A percentile compares a stretch with the other conserved stretches of the same genome.
Conservation (phyloP, 148 eudicot species). For the Fagopyrum tataricum region DNA sequence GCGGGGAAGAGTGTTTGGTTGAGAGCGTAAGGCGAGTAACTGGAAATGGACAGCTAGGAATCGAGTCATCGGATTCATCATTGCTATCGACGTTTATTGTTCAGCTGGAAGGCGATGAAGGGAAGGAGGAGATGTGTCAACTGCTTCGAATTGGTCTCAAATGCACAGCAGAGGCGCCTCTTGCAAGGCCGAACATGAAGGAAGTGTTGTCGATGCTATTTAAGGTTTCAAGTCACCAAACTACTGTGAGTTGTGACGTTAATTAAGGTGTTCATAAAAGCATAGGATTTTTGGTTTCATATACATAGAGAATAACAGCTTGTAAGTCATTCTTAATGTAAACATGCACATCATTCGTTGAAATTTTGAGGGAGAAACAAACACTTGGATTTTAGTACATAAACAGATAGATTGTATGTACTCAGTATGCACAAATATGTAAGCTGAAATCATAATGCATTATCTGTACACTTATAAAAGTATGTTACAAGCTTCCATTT, state of each 20-base stretch:
- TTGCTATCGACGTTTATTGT: slow-evolving; percentile 28
- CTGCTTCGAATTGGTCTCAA: slow-evolving; percentile 55
- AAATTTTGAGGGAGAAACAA: slow-evolving; percentile 1
- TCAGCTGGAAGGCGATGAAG: slow-evolving; percentile 41
- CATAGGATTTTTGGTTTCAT: neutral
- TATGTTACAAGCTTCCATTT: slow-evolving; percentile 7
- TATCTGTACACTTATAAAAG: neutral
- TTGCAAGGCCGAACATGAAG: slow-evolving; percentile 86
- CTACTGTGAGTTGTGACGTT: neutral
- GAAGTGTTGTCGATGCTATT: slow-evolving; percentile 70
- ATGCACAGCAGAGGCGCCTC: slow-evolving; percentile 73
- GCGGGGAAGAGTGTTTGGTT: slow-evolving; percentile 75
- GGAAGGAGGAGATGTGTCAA: slow-evolving; percentile 54
- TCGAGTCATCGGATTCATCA: slow-evolving; percentile 18
- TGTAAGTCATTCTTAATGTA: slow-evolving; percentile 12
- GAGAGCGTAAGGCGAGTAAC: slow-evolving; percentile 74
- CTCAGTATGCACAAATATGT: neutral
- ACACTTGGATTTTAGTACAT: neutral
- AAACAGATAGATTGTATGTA: neutral
- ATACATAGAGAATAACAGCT: neutral
- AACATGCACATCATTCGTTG: neutral
- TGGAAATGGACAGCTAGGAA: slow-evolving; percentile 30
- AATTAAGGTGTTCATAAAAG: neutral
- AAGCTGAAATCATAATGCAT: slow-evolving; percentile 3
- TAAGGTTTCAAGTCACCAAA: slow-evolving; percentile 20